These are phyloP conservation scores for Trichoderma cornu-damae DNA, from an alignment of 2,329 filamentous ascomycete species.

Conservation along the genomic window DNA sequence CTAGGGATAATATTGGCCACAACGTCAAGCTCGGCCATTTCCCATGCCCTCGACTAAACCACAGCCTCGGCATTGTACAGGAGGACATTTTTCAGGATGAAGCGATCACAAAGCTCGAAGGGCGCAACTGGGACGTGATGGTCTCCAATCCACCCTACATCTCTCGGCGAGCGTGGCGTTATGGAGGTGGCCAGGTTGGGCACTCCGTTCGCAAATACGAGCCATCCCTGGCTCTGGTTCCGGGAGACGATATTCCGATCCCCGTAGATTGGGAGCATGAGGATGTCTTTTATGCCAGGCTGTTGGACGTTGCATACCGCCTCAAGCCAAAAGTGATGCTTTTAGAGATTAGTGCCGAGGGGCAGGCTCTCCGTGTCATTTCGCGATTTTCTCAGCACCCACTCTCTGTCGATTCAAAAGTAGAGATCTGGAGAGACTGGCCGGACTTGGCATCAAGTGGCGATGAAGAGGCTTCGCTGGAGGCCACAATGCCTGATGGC, in stretches of 20 bases:
- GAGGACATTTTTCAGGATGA: constrained; percentile 47
- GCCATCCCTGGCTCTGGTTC: constrained; percentile 73
- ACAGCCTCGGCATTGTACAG: constrained; percentile 40
- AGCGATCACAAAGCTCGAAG: constrained; percentile 30
- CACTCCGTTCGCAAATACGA: constrained; percentile 81
- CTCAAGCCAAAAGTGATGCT: constrained; percentile 53
- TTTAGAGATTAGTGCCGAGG: constrained; percentile 66
- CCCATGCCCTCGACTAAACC: constrained; percentile 15
- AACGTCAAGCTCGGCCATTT: constrained; percentile 38
- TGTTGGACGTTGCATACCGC: constrained; percentile 51
- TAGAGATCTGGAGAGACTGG: constrained; percentile 71
- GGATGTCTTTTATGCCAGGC: constrained; percentile 61
- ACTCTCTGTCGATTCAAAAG: constrained; percentile 29
- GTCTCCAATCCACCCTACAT: constrained; percentile 92
- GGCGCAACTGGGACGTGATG: constrained; percentile 55
- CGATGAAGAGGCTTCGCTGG: constrained; percentile 27
- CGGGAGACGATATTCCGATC: constrained; percentile 29
- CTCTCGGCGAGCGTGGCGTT: constrained; percentile 47
- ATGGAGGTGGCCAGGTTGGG: constrained; percentile 40
- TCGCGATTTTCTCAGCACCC: constrained; percentile 37
- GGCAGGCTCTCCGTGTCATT: constrained; percentile 62
- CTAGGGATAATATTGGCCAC: constrained; percentile 55
- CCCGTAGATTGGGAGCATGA: constrained; percentile 35
- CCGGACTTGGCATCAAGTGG: constrained; percentile 40
- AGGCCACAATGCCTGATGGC: constrained; percentile 18